Base-by-base conservation (phyloP, 495 filamentous ascomycete species). In the Physcia stellaris region DNA sequence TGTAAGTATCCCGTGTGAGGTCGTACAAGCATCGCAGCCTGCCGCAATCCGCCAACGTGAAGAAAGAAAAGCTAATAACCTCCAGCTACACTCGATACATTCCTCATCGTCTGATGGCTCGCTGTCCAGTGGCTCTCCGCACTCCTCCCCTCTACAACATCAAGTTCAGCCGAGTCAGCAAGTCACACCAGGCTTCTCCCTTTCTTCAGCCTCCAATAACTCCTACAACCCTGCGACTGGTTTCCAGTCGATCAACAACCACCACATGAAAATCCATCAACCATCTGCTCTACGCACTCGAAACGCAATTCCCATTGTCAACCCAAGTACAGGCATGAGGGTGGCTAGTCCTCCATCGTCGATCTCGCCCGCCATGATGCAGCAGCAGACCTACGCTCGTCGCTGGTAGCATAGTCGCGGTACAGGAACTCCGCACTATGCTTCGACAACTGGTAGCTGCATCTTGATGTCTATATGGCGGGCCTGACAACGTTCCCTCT, bases 301-400 rank as follows among this genome's bases (percentile, higher is more conserved):
- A 49, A 96, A 94, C 56, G 85, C 90, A 49, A 99, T 99, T 49
- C 92, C 90, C 13, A 99, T 99, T 57, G 80, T 99, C 62, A 94
- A 99, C 70, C 90, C 90, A 24, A 80, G 68, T 43, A 96, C 92
- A 23, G 86, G 90, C 45, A 74, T 88, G 61, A 75, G 73, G 46
- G 70, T 94, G 61, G 73, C 86, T 24, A 94, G 86, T 66, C 92
- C 90, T 47, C 88, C 90, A 2, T 80, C 74, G 35, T 93, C 85
- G 41, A 80, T 94, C 51, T 90, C 86, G 35, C 85, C 86, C 39
- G 77, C 67, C 55, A 71, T 85, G 66, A 80, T 88, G 79, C 82
- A 86, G 67, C 77, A 76, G 52, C 68, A 65, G 53, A 57, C 56
- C 45, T 51, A 57, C 45, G 58, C 60, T 48, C 73, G 73, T 49